Percentiles rank a stretch among this genome's conserved stretches.
These are phyloP conservation scores for Plenodomus biglobosus DNA, from an alignment of 2,329 filamentous ascomycete species.

Conservation along the genomic window DNA sequence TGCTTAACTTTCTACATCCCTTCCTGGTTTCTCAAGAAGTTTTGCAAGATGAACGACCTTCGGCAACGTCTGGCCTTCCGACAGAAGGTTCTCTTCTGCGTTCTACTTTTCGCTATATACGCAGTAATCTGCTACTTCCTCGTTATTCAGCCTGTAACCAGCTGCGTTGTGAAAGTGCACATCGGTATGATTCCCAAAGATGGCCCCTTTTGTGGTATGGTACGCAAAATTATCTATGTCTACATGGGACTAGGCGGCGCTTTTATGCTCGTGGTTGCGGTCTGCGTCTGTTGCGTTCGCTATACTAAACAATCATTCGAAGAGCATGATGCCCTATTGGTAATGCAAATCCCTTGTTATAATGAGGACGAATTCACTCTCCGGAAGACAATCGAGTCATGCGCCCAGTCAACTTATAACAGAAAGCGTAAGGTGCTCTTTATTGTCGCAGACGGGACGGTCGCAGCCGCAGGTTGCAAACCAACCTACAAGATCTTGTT, in stretches of 20 bases:
- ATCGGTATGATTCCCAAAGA: slow-evolving; percentile 1
- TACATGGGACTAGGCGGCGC: background rate
- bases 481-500: slow-evolving; percentile 1
- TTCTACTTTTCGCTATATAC: background rate
- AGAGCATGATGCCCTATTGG: background rate
- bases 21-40: slow-evolving; percentile 2
- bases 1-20: background rate
- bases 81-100: slow-evolving; percentile 1
- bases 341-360: slow-evolving; percentile 1
- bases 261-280: slow-evolving; percentile 1
- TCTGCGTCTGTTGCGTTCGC: background rate
- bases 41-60: slow-evolving; percentile 1
- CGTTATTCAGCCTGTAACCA: background rate
- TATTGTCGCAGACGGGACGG: slow-evolving; percentile 1
- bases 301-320: background rate
- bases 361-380: background rate
- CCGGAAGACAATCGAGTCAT: slow-evolving; percentile 1
- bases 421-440: slow-evolving; percentile 1
- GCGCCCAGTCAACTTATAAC: background rate
- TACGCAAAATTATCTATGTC: background rate
- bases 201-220: background rate
- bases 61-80: slow-evolving; percentile 1
- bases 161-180: background rate
- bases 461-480: background rate
- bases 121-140: background rate